A percentile compares a stretch with the other conserved stretches of the same genome.
Evolutionary conservation across 345 rosid species (phyloP).

Genomic region (Linum tenue): DNA sequence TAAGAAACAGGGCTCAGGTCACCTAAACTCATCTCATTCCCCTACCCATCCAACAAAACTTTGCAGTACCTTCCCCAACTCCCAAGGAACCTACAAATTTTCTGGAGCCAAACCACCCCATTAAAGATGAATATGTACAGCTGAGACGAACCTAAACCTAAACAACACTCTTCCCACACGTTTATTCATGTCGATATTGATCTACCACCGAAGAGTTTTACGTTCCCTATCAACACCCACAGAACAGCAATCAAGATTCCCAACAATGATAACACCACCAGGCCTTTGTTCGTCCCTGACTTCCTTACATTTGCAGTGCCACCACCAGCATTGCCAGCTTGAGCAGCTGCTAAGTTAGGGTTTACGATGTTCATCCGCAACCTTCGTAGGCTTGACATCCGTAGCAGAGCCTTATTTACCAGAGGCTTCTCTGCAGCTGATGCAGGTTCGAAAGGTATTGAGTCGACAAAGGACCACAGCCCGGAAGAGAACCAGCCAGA

Average conservation of each 20-base stretch:
- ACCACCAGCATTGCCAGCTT: conserved; percentile 14
- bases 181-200: neutral
- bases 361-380: conserved; percentile 29
- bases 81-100: neutral
- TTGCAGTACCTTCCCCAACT: neutral
- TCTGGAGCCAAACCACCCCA: neutral
- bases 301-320: conserved; percentile 24
- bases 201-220: neutral
- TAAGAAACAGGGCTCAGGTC: neutral
- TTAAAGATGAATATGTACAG: neutral
- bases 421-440: conserved; percentile 67
- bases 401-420: conserved; percentile 50
- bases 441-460: conserved; percentile 80
- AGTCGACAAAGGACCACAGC: conserved; percentile 69
- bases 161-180: neutral
- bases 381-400: conserved; percentile 64
- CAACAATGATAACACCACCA: conserved; percentile 41
- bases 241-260: conserved; percentile 57
- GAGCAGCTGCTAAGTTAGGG: conserved; percentile 1
- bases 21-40: neutral
- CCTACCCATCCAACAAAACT: neutral
- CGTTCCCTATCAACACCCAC: conserved; percentile 45
- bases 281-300: conserved; percentile 27
- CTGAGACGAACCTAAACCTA: no score
- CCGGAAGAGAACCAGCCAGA: conserved; percentile 50